Evolutionary conservation across 345 rosid species (phyloP).

Genomic region (Xanthoceras sorbifolium): DNA sequence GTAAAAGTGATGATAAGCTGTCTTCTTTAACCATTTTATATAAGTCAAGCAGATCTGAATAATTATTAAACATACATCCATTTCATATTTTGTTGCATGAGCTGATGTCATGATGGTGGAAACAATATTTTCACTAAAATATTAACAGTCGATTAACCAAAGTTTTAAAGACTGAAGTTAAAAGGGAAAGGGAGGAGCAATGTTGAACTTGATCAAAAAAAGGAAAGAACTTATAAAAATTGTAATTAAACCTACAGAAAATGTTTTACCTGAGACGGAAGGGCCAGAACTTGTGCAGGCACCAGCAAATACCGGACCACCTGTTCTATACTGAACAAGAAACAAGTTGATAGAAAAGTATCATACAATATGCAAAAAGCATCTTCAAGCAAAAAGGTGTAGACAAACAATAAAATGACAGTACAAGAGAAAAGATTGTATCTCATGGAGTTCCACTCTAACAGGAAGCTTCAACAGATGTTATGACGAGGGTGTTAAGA

Average conservation of each 20-base stretch:
- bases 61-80: slow-evolving; percentile 1
- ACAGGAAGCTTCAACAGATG: not conserved
- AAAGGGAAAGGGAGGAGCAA: not conserved
- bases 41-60: not conserved
- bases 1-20: not conserved
- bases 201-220: not conserved
- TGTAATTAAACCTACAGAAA: not conserved
- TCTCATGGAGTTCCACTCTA: not conserved
- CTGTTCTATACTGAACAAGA: slow-evolving; percentile 57
- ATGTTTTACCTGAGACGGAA: slow-evolving; percentile 76
- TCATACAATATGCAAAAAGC: not conserved
- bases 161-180: not conserved
- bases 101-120: not conserved
- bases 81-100: not conserved
- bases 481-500: not conserved
- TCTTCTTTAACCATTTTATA: not conserved
- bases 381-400: not conserved
- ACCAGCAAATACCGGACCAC: slow-evolving; percentile 93
- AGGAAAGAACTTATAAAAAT: not conserved
- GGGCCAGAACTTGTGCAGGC: slow-evolving; percentile 61
- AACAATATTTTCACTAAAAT: not conserved
- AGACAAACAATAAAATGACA: not conserved
- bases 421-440: not conserved
- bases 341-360: slow-evolving; percentile 1
- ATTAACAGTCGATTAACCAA: not conserved